Percentiles rank a stretch among this genome's conserved stretches.
These are phyloP conservation scores for Gracilaria caudata DNA, from an alignment of 23 red algal genomes.

Conservation along the genomic window DNA sequence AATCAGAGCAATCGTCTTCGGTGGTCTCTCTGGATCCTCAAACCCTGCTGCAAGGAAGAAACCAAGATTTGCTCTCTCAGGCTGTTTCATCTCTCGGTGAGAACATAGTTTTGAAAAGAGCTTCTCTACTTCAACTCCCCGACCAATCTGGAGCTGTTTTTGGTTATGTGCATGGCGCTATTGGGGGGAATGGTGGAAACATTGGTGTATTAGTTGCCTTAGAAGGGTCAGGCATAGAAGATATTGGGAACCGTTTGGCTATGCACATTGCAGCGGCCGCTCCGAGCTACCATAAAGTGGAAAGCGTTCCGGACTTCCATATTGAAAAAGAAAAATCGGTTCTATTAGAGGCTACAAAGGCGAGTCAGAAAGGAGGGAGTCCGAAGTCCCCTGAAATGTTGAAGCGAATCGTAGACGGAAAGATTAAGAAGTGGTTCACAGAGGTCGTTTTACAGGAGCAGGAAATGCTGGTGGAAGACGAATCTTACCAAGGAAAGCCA, in stretches of 20 bases:
- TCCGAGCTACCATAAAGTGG: constrained; percentile 28
- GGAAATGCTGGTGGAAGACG: constrained; percentile 68
- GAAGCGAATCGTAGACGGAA: constrained; percentile 38
- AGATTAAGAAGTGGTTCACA: constrained; percentile 45
- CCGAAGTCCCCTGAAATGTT: constrained; percentile 29
- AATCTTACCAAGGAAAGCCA: constrained; percentile 50
- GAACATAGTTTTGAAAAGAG: constrained; percentile 60
- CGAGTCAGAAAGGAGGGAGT: background rate
- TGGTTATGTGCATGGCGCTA: constrained; percentile 53
- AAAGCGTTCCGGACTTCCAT: constrained; percentile 26
- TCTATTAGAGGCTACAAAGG: constrained; percentile 43
- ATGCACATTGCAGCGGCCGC: constrained; percentile 76
- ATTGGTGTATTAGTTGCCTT: constrained; percentile 75
- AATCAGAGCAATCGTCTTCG: background rate
- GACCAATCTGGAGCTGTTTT: constrained; percentile 12
- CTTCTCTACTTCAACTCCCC: constrained; percentile 1
- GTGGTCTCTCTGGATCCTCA: background rate
- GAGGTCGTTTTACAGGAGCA: constrained; percentile 64
- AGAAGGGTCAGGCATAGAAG: constrained; percentile 5
- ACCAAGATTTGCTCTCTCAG: constrained; percentile 18
- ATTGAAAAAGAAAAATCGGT: constrained; percentile 51
- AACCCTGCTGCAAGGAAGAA: constrained; percentile 14
- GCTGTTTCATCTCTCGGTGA: constrained; percentile 68
- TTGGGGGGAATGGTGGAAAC: constrained; percentile 24
- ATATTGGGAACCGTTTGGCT: constrained; percentile 36